phyloP scores from a whole-genome alignment of 2,329 filamentous ascomycete genomes.

The Trichophyton benhamiae region DNA sequence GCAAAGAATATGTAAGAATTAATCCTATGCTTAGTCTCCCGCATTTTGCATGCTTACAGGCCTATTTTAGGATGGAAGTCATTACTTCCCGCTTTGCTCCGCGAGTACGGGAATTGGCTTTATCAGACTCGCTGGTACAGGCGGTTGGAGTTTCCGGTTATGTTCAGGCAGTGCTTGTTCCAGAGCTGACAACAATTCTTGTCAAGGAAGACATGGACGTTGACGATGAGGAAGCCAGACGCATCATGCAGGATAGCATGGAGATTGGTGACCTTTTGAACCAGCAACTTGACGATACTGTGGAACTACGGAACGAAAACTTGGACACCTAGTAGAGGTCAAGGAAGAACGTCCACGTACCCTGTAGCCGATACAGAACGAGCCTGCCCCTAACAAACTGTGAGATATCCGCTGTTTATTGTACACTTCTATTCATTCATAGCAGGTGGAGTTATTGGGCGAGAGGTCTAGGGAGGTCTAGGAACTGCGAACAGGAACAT shows the following conservation, averaged over 20 bases:
- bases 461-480: background rate
- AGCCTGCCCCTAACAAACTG: background rate
- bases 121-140: conserved; percentile 53
- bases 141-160: conserved; percentile 55
- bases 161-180: conserved; percentile 63
- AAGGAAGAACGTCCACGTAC: background rate
- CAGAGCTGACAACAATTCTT: conserved; percentile 48
- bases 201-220: conserved; percentile 49
- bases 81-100: conserved; percentile 50
- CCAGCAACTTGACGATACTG: conserved; percentile 49
- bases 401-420: background rate
- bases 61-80: conserved; percentile 36
- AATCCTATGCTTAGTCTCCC: conserved; percentile 18
- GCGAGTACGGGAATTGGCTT: conserved; percentile 49
- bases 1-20: conserved; percentile 53
- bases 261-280: conserved; percentile 56
- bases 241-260: conserved; percentile 54
- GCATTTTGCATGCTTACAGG: conserved; percentile 2
- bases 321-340: background rate
- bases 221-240: conserved; percentile 34
- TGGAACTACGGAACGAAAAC: conserved; percentile 21
- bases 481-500: background rate
- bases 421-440: background rate
- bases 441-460: background rate
- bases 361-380: background rate